Conservation (phyloP, 2,329 filamentous ascomycete genomes). For the Diaporthe citrichinensis region DNA sequence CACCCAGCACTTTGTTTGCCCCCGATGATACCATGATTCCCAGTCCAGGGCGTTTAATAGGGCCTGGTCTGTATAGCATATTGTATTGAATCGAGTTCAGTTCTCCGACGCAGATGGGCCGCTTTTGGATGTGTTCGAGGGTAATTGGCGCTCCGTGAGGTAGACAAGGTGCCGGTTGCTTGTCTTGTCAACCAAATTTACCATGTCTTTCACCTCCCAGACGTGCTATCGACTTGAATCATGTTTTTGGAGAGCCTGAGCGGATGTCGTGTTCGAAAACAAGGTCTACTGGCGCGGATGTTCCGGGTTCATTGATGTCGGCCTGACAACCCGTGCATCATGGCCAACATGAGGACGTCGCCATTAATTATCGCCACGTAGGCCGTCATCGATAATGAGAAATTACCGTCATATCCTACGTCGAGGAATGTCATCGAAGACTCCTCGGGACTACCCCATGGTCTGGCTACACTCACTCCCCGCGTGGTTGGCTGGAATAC, state of each 20-base stretch:
- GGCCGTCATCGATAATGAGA: background rate
- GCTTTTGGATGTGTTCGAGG: background rate
- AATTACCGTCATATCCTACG: too few species aligned
- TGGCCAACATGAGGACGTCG: background rate
- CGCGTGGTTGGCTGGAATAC: background rate
- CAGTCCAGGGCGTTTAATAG: background rate
- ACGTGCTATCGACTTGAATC: background rate
- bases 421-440: background rate
- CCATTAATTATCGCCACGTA: background rate
- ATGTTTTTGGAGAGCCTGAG: background rate
- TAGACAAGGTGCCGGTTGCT: background rate
- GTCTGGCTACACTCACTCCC: background rate
- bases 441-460: background rate
- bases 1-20: slow-evolving; percentile 33
- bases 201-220: background rate
- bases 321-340: background rate
- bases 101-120: background rate
- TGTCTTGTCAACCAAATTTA: background rate
- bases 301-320: background rate
- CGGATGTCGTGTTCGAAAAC: background rate
- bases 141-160: background rate
- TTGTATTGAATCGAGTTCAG: background rate
- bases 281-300: background rate
- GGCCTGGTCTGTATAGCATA: slow-evolving; percentile 4
- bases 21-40: slow-evolving; percentile 23